Evolutionary conservation across 2,329 filamentous ascomycete species (phyloP).

Genomic region (Fusarium sp.): DNA sequence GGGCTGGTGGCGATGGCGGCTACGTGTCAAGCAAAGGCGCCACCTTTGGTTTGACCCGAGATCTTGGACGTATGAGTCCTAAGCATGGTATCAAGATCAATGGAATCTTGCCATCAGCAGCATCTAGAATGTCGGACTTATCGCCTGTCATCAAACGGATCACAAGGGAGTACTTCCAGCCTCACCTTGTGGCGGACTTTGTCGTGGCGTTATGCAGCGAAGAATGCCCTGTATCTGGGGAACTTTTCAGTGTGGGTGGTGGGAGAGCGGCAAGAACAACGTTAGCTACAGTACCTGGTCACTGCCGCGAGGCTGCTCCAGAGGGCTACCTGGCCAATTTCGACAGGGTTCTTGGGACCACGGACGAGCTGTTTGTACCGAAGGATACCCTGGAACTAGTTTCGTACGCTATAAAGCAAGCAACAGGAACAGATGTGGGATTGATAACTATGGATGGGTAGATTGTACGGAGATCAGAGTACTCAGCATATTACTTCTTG

Average conservation of each 20-base stretch:
- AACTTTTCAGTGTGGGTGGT: conserved; percentile 28
- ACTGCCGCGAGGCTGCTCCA: conserved; percentile 18
- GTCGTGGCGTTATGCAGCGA: conserved; percentile 34
- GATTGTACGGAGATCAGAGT: not conserved
- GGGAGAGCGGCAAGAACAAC: conserved; percentile 36
- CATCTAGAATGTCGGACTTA: conserved; percentile 42
- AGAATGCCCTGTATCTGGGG: conserved; percentile 41
- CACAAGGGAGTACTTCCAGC: conserved; percentile 35
- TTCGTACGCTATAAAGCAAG: conserved; percentile 24
- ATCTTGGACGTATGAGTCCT: conserved; percentile 28
- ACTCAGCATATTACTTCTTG: too few relatives aligned
- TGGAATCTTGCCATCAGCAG: conserved; percentile 33
- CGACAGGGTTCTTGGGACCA: conserved; percentile 31
- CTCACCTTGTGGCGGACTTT: conserved; percentile 24
- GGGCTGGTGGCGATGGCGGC: conserved; percentile 35
- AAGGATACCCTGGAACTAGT: conserved; percentile 39
- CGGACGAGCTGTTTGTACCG: conserved; percentile 37
- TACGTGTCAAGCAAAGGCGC: conserved; percentile 36
- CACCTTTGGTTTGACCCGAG: conserved; percentile 20
- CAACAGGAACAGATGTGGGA: conserved; percentile 20
- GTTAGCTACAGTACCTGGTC: conserved; percentile 39
- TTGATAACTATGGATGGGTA: not conserved
- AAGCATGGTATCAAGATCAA: conserved; percentile 41
- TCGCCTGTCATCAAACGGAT: conserved; percentile 35
- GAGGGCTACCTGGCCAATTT: conserved; percentile 38